phyloP scores from a whole-genome alignment of 305 asterid genomes.

The Lippia alba region DNA sequence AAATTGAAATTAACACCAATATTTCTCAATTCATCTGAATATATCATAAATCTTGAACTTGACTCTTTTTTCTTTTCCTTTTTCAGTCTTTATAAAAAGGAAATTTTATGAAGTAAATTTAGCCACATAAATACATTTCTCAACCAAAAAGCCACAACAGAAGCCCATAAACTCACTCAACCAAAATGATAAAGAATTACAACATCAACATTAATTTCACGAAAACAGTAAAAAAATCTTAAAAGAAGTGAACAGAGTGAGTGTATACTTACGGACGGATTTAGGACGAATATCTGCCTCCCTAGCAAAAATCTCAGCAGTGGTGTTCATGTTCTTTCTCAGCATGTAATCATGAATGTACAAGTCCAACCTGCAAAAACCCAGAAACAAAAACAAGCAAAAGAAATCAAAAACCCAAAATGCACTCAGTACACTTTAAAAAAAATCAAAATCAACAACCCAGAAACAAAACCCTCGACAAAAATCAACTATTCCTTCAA shows the following conservation, averaged over 20 bases:
- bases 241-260: slow-evolving; percentile 9
- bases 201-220: slow-evolving; percentile 11
- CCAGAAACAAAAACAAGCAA: not conserved
- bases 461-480: slow-evolving; percentile 12
- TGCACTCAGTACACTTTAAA: not conserved
- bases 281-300: slow-evolving; percentile 43
- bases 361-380: slow-evolving; percentile 49
- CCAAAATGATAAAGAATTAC: not conserved
- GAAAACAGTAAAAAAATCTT: not conserved
- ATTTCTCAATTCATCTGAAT: no score
- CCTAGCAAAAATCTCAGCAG: slow-evolving; percentile 47
- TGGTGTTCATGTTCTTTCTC: slow-evolving; percentile 38
- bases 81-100: no score
- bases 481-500: not conserved
- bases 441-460: not conserved
- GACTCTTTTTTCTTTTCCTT: no score
- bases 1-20: no score
- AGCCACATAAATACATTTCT: slow-evolving; percentile 2
- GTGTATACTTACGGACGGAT: slow-evolving; percentile 38
- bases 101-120: not conserved
- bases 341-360: slow-evolving; percentile 54
- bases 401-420: not conserved
- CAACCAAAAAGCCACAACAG: not conserved
- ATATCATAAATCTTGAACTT: no score
- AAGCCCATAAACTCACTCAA: slow-evolving; percentile 13